Percentiles rank a stretch among this genome's conserved stretches.
Evolutionary conservation across 768 basidiomycete species (phyloP).

Genomic region (Xerocomellus intermedius): DNA sequence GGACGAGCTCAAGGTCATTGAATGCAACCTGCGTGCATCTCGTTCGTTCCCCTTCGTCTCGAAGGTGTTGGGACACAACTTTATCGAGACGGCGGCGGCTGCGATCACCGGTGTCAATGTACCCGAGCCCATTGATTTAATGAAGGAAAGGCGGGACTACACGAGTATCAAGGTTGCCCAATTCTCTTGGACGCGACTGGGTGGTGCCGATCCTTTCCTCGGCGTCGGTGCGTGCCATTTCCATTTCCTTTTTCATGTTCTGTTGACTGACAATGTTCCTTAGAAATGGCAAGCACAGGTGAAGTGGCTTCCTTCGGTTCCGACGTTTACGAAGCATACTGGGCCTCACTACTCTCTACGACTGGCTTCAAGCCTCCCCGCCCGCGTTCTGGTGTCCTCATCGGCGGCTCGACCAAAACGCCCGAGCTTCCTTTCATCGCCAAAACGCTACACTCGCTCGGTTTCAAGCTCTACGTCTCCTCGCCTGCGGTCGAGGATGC

Average conservation of each 20-base stretch:
- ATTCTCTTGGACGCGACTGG: conserved; percentile 96
- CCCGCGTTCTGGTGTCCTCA: conserved; percentile 80
- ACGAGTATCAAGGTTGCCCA: conserved; percentile 96
- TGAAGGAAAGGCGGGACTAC: conserved; percentile 87
- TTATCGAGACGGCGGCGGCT: conserved; percentile 89
- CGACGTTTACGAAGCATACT: conserved; percentile 93
- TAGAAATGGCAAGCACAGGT: conserved; percentile 98
- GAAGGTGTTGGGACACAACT: conserved; percentile 96
- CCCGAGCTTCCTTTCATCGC: conserved; percentile 87
- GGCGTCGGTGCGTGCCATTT: conserved; percentile 73
- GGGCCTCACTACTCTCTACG: conserved; percentile 90
- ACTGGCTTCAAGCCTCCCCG: conserved; percentile 94
- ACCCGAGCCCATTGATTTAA: conserved; percentile 88
- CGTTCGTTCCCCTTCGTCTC: conserved; percentile 99
- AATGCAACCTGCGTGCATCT: conserved; percentile 97
- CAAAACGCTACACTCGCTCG: conserved; percentile 74
- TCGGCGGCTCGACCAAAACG: conserved; percentile 86
- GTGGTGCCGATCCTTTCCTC: conserved; percentile 94
- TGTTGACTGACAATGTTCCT: background rate
- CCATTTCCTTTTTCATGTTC: background rate
- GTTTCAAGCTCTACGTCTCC: conserved; percentile 95
- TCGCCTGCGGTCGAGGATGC: conserved; percentile 75
- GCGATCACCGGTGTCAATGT: conserved; percentile 86
- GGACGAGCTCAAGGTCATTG: conserved; percentile 90
- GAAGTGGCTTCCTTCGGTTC: conserved; percentile 96